Base-by-base conservation (phyloP, 495 filamentous ascomycete species). In the Annulohypoxylon stygium region DNA sequence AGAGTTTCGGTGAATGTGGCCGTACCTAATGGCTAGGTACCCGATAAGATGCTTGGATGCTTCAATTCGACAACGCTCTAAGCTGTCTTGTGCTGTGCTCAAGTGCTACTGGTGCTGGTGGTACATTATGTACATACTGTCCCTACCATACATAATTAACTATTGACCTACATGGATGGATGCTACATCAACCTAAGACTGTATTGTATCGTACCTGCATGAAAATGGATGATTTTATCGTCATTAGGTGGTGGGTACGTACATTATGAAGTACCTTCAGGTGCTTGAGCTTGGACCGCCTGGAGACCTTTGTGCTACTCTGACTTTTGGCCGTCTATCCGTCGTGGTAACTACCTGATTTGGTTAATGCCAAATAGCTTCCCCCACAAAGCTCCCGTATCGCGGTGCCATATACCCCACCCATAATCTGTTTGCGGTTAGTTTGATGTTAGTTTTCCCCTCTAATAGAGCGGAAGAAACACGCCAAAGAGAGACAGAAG, bases 141-240 rank as follows among this genome's bases (percentile, higher is more conserved):
- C 20, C 20, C 20, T 23, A 23, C 20, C 20, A 23, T 23, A 23
- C 20, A 23, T 23, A 23, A 23, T 23, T 23, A 23, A 23, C 20
- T 23, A 23, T 6, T 30, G 5, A 30, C 3, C 3, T 30, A 30
- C 30, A 30, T 30, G 30, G 30, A 6, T 30, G 30, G 30, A 12
- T 39, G 12, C 37, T 39, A 39, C 37, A 39, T 39, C 4, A 47
- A 47, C 43, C 43, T 47, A 18, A 47, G 43, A 47, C 41, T 37
- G 16, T 12, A 59, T 54, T 47, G 54, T 63, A 61, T 53, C 39
- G 71, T 74, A 74, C 71, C 71, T 74, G 71, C 71, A 74, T 74
- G 55, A 74, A 70, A 61, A 68, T 68, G 39, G 65, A 30, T 14
- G 53, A 55, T 63, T 70, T 58, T 60, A 73, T 55, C 65, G 65